A percentile compares a stretch with the other conserved stretches of the same genome.
phyloP scores from a whole-genome alignment of 2,329 filamentous ascomycete genomes.

The Paracamarosporium sp. region DNA sequence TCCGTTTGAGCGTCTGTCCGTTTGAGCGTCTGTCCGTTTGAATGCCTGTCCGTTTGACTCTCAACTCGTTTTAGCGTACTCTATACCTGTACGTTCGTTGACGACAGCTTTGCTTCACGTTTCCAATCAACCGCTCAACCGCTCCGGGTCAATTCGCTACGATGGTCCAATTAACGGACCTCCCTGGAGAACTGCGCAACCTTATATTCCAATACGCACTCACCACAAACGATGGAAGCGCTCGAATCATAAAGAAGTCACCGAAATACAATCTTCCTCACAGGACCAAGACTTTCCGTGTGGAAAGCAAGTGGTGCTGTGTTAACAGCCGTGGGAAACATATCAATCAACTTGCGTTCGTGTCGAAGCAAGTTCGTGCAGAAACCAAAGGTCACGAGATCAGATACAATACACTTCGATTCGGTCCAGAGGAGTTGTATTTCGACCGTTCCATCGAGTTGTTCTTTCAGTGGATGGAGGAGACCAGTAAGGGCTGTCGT shows the following conservation, averaged over 20 bases:
- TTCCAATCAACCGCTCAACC: too few relatives aligned
- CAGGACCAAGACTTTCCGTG: not conserved
- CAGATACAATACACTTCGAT: not conserved
- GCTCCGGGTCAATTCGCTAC: too few relatives aligned
- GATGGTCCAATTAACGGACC: not conserved
- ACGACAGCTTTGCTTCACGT: too few relatives aligned
- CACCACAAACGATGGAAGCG: not conserved
- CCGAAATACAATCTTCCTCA: not conserved
- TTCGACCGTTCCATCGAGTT: not conserved
- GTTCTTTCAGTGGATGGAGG: not conserved
- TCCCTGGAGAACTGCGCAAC: not conserved
- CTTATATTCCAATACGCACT: not conserved
- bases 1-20: too few relatives aligned
- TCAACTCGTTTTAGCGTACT: too few relatives aligned
- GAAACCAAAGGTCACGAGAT: not conserved
- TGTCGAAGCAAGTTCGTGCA: not conserved
- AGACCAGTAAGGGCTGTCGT: not conserved
- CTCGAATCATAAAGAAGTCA: not conserved
- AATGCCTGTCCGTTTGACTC: too few relatives aligned
- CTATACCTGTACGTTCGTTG: too few relatives aligned
- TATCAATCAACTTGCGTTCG: not conserved
- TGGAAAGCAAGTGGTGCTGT: not conserved
- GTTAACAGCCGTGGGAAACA: not conserved
- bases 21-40: too few relatives aligned
- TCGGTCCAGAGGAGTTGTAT: not conserved